Evolutionary conservation across 371 early-diverging fungal genomes (phyloP), one percentile per base, ranked within the genome.

Genomic region (Nosema muscidifuracis): DNA sequence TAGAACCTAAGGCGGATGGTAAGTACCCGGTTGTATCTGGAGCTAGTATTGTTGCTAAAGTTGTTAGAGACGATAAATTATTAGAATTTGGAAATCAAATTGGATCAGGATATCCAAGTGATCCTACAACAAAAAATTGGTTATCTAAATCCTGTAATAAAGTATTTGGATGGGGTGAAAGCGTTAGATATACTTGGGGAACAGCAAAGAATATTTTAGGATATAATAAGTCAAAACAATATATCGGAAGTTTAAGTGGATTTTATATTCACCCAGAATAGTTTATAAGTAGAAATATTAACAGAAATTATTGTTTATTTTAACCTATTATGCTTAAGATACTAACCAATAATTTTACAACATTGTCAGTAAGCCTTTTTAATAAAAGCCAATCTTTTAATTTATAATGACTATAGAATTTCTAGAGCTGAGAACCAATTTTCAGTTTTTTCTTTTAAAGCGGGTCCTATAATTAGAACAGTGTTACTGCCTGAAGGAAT

Each of bases 21-120:
- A 84, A 89, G 60, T 99, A 89, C 81, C 92, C 95, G 1, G 87
- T 90, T 58, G 99, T 99, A n/a, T 89, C 89, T 77, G 97, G 93
- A 0, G 99, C 99, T 0, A 91, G 91, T 86, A 95, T 99, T 50
- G 88, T 90, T 76, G 99, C 99, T 36, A 99, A 99, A 82, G 90
- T 94, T 12, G 90, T 89, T 1, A 86, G 99, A 18, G 99, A 97
- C 82, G 26, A 43, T n/a, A 6, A 15, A 50, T 16, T 78, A 18
- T 57, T 43, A 38, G 79, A 85, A 87, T 24, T 85, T 87, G 0
- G 38, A 2, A 85, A 82, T 18, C 70, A 78, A 1, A 91, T 90
- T 83, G 98, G 97, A 2, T 92, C 92, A 0, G 99, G 99, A 18
- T 97, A 97, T 81, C 95, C 99, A 3, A 9, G 75, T 85, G 98